phyloP scores from a whole-genome alignment of 345 rosid species.

The Nasturtium officinale region DNA sequence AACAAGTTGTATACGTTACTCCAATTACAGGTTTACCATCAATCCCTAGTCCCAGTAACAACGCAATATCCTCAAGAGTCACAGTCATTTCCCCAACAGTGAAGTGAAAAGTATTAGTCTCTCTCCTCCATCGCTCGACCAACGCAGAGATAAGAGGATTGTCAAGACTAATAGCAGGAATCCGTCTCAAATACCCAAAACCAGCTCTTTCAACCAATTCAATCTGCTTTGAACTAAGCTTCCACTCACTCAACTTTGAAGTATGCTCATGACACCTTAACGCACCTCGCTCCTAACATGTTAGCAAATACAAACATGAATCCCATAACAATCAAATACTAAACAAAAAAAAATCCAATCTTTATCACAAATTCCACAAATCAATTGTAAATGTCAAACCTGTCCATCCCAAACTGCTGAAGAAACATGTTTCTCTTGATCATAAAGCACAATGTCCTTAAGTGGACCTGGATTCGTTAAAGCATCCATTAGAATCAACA shows the following conservation, averaged over 20 bases:
- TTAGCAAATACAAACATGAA: not conserved
- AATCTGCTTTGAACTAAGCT: constrained; percentile 66
- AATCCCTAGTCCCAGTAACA: constrained; percentile 78
- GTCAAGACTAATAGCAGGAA: constrained; percentile 93
- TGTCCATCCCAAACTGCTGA: constrained; percentile 87
- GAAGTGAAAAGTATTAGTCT: constrained; percentile 92
- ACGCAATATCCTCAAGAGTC: constrained; percentile 77
- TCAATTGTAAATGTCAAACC: constrained; percentile 37
- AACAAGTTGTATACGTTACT: constrained; percentile 79
- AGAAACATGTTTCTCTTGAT: constrained; percentile 85
- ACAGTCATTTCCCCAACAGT: constrained; percentile 91
- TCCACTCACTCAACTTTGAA: constrained; percentile 90
- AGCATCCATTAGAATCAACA: constrained; percentile 54
- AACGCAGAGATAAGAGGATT: constrained; percentile 90
- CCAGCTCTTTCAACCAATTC: constrained; percentile 89
- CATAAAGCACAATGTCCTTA: constrained; percentile 62
- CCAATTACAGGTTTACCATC: constrained; percentile 96
- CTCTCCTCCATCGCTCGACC: constrained; percentile 97
- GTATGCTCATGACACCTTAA: constrained; percentile 98
- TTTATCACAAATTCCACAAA: not conserved
- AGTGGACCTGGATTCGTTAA: constrained; percentile 70
- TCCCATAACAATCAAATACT: not conserved
- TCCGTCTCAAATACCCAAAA: constrained; percentile 77
- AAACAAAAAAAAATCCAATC: not conserved
- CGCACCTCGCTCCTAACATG: constrained; percentile 85